Conservation (phyloP, 345 rosid species). For the Sisymbrium altissimum region DNA sequence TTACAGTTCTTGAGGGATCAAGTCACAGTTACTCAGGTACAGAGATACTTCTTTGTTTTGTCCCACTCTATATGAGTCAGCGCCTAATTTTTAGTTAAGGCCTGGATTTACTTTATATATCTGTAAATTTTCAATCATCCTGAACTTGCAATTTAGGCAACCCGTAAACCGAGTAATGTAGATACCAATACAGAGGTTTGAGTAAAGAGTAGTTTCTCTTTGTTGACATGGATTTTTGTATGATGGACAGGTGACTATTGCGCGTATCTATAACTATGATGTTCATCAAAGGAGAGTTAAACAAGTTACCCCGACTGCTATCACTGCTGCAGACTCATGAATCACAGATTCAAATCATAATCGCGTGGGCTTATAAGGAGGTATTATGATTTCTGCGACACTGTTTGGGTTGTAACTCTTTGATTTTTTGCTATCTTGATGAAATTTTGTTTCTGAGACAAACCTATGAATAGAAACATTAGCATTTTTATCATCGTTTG, state of each 20-base stretch:
- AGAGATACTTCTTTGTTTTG: not conserved
- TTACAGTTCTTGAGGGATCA: slow-evolving; percentile 92
- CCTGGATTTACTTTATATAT: not conserved
- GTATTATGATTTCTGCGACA: slow-evolving; percentile 3
- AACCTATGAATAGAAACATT: slow-evolving; percentile 11
- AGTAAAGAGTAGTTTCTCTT: not conserved
- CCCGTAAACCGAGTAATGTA: not conserved
- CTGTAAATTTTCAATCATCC: not conserved
- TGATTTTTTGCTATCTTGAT: slow-evolving; percentile 4
- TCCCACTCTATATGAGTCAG: not conserved
- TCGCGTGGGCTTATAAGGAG: not conserved
- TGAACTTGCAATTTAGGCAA: not conserved
- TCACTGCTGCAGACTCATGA: slow-evolving; percentile 44
- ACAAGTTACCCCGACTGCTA: slow-evolving; percentile 44
- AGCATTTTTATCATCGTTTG: slow-evolving; percentile 13
- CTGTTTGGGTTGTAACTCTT: not conserved
- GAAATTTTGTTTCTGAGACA: slow-evolving; percentile 9
- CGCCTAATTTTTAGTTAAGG: not conserved
- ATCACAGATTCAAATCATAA: not conserved
- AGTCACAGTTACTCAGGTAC: slow-evolving; percentile 93
- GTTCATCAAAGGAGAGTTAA: slow-evolving; percentile 80
- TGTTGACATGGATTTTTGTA: not conserved
- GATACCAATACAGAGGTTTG: not conserved
- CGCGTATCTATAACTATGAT: slow-evolving; percentile 89
- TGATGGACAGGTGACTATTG: slow-evolving; percentile 65